Evolutionary conservation across 1,284 basidiomycete genomes (phyloP).

Genomic region (Ceratobasidium sp.): DNA sequence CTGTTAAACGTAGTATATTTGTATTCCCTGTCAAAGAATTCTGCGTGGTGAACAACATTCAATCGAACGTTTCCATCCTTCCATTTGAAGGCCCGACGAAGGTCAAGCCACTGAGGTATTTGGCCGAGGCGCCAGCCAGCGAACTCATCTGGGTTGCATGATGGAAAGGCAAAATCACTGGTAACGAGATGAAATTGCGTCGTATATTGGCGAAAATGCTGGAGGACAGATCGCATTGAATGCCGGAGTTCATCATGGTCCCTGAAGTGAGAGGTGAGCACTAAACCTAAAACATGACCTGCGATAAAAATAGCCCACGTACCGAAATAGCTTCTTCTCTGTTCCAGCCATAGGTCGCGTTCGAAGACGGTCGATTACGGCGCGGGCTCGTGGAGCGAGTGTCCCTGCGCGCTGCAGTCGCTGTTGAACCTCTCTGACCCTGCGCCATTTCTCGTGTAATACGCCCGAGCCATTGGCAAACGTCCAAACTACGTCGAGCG

Average conservation of each 20-base stretch:
- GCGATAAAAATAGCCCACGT: constrained; percentile 12
- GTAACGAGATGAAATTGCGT: constrained; percentile 36
- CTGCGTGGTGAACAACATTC: constrained; percentile 39
- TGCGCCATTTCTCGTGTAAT: constrained; percentile 33
- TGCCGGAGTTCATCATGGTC: constrained; percentile 43
- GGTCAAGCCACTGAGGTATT: constrained; percentile 41
- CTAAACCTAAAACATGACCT: not conserved
- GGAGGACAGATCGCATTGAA: constrained; percentile 42
- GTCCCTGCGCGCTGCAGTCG: constrained; percentile 24
- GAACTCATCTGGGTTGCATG: constrained; percentile 31
- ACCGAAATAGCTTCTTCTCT: constrained; percentile 36
- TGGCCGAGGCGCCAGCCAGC: constrained; percentile 40
- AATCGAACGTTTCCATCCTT: constrained; percentile 29
- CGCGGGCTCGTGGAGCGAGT: constrained; percentile 8
- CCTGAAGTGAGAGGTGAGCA: constrained; percentile 8
- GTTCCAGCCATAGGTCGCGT: not conserved
- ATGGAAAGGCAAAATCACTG: constrained; percentile 39
- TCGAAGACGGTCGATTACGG: not conserved
- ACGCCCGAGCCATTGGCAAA: constrained; percentile 42
- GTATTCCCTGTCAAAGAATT: constrained; percentile 34
- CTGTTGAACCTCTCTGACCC: constrained; percentile 25
- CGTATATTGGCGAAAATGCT: constrained; percentile 34
- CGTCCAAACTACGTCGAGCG: constrained; percentile 41
- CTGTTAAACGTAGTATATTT: constrained; percentile 40
- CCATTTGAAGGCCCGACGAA: constrained; percentile 16